Evolutionary conservation across 495 filamentous ascomycete genomes (phyloP), one percentile per base, ranked within the genome.

Genomic region (Astrocystis sublimbata): DNA sequence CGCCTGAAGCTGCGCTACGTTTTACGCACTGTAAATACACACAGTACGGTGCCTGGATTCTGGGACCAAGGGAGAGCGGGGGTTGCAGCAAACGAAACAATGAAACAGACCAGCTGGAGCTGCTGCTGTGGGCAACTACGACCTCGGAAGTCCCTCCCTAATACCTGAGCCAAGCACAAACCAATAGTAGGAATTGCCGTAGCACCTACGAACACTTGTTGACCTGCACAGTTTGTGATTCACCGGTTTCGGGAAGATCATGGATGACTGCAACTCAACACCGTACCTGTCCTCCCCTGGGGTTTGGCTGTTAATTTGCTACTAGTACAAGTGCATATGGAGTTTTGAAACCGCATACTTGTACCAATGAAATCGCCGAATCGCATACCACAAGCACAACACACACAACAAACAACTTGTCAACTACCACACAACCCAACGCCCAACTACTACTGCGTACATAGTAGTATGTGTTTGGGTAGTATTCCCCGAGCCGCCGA

Each of bases 41-140:
- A n/a, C 5, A 36, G 7, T 7, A 1, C 4, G 26, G 15, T 43
- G 12, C 40, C 40, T 21, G 12, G 1, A 0, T n/a, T 19, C 47
- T 51, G 4, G 47, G 19, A 33, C 47, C 43, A 55, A 9, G 17
- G 10, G 36, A 42, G 36, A 35, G 52, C 52, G 52, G 36, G 52
- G 50, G 30, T 35, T 51, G 24, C 33, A 28, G 23, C 50, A 24
- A 26, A 38, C 30, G 17, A 21, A 53, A 30, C 50, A n/a, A n/a
- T n/a, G n/a, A n/a, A n/a, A n/a, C n/a, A n/a, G 31, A 17, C 19
- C 19, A 3, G 23, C 51, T 2, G 35, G n/a, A 13, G 21, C 36
- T 41, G 40, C 24, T 31, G 53, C 53, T 36, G 53, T 36, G 53
- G 6, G 31, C 52, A 42, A 33, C 5, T 17, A 53, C 31, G 38